Evolutionary conservation across 2,329 filamentous ascomycete species (phyloP).

Genomic region (Fusarium guadeloupense): DNA sequence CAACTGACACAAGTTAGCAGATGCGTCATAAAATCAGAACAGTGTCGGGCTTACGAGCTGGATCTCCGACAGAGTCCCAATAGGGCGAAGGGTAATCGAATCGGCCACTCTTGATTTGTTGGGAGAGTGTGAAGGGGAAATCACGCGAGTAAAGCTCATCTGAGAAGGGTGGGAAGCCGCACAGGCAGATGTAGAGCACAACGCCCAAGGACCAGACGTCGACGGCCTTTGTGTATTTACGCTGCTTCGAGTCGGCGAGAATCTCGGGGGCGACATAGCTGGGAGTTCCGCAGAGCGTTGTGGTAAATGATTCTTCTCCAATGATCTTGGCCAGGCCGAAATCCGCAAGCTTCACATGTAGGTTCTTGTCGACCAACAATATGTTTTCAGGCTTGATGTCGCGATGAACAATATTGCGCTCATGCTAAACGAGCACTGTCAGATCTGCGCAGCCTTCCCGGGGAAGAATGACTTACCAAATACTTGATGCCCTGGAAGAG

Average conservation of each 20-base stretch:
- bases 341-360: slow-evolving; percentile 91
- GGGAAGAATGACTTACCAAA: slow-evolving; percentile 68
- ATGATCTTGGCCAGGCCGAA: slow-evolving; percentile 99
- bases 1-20: slow-evolving; percentile 59
- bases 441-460: neutral
- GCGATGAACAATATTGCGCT: slow-evolving; percentile 95
- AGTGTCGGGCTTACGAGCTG: slow-evolving; percentile 65
- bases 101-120: slow-evolving; percentile 87
- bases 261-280: slow-evolving; percentile 98
- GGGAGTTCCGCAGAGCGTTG: slow-evolving; percentile 94
- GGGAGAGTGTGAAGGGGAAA: slow-evolving; percentile 87
- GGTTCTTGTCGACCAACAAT: slow-evolving; percentile 81
- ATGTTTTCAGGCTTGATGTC: slow-evolving; percentile 99
- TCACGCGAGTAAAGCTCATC: slow-evolving; percentile 86
- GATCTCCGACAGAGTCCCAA: slow-evolving; percentile 72
- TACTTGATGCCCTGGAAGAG: slow-evolving; percentile 96
- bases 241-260: slow-evolving; percentile 79
- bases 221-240: slow-evolving; percentile 93
- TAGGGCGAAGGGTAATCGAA: slow-evolving; percentile 98
- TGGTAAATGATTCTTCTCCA: slow-evolving; percentile 97
- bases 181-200: slow-evolving; percentile 95
- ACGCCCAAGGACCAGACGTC: slow-evolving; percentile 98
- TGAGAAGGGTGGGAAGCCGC: slow-evolving; percentile 95
- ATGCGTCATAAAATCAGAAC: neutral
- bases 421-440: slow-evolving; percentile 69